Evolutionary conservation across 345 rosid genomes (phyloP).

Genomic region (Erucastrum elatum): DNA sequence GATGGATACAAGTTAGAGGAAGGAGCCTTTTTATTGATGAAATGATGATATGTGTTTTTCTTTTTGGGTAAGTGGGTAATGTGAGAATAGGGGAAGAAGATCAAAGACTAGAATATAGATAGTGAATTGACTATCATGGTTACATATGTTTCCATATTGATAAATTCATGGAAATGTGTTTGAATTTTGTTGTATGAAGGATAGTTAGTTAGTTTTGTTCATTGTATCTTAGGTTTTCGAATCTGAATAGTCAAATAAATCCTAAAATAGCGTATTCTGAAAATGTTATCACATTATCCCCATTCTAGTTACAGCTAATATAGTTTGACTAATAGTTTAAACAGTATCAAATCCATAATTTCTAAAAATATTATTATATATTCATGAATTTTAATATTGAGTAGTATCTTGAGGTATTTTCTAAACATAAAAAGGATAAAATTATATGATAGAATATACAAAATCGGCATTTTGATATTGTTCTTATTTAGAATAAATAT

Average conservation of each 20-base stretch:
- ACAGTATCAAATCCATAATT: not conserved
- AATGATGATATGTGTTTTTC: conserved; percentile 13
- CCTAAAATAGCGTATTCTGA: not conserved
- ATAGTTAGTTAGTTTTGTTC: not conserved
- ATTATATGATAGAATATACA: not conserved
- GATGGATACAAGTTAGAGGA: conserved; percentile 9
- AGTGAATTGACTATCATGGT: conserved; percentile 17
- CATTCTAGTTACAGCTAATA: not conserved
- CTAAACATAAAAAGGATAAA: not conserved
- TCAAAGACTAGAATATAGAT: conserved; percentile 5
- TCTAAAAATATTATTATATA: not conserved
- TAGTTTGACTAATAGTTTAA: not conserved
- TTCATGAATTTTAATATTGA: not conserved
- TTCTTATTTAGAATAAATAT: conserved; percentile 2
- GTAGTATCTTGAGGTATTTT: not conserved
- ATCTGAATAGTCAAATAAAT: not conserved
- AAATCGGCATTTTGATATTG: not conserved
- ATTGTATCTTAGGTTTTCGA: not conserved
- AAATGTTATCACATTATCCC: not conserved
- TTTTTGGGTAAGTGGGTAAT: conserved; percentile 40
- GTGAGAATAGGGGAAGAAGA: conserved; percentile 13
- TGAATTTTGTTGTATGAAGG: not conserved
- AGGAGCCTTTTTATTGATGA: conserved; percentile 42
- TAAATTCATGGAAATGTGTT: conserved; percentile 1
- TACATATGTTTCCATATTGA: conserved; percentile 19